Percentiles rank a stretch among this genome's conserved stretches.
These are phyloP conservation scores for Tolypocladium ovalisporum DNA, from an alignment of 2,329 filamentous ascomycete species.

Conservation along the genomic window DNA sequence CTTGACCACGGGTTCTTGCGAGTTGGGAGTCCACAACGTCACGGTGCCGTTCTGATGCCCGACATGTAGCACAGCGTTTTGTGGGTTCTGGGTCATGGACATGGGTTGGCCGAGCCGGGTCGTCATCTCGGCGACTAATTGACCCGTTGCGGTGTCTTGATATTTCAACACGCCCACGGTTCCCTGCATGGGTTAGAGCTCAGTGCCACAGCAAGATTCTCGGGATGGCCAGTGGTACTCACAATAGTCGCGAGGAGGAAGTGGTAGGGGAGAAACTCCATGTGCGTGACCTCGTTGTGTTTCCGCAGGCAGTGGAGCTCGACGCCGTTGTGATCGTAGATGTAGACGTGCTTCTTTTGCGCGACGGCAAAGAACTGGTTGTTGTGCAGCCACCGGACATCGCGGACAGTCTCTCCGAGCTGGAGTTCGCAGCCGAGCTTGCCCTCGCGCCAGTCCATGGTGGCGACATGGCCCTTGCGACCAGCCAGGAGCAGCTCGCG, in stretches of 20 bases:
- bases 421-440: constrained; percentile 88
- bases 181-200: constrained; percentile 33
- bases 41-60: constrained; percentile 94
- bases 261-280: constrained; percentile 95
- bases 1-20: constrained; percentile 76
- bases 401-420: constrained; percentile 78
- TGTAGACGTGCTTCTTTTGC: constrained; percentile 94
- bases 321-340: constrained; percentile 84
- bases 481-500: constrained; percentile 76
- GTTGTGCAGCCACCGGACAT: constrained; percentile 88
- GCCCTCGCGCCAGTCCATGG: constrained; percentile 91
- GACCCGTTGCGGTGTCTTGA: constrained; percentile 88
- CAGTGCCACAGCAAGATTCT: not conserved
- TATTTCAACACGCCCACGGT: constrained; percentile 82
- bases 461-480: constrained; percentile 87
- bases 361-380: constrained; percentile 91
- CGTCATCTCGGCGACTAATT: constrained; percentile 74
- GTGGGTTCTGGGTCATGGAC: constrained; percentile 76
- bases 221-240: constrained; percentile 22
- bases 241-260: constrained; percentile 83
- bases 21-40: constrained; percentile 92
- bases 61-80: constrained; percentile 84
- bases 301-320: constrained; percentile 87
- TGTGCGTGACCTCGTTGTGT: constrained; percentile 81
- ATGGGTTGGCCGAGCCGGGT: constrained; percentile 79